Evolutionary conservation across 306 rosid species (phyloP).

Genomic region (Cyamopsis tetragonoloba): DNA sequence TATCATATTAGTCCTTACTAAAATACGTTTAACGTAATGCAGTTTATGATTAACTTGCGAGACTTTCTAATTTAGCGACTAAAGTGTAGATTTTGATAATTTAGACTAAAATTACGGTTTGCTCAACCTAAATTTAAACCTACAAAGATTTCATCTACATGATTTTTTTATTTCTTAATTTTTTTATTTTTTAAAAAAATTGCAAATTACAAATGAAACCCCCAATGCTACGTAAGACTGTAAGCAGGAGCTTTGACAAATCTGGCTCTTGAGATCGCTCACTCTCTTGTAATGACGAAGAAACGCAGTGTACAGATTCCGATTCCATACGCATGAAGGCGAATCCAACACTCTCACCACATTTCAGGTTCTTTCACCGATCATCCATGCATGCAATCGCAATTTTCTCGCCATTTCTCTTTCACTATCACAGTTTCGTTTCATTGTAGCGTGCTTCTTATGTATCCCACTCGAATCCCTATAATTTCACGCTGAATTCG

Average conservation of each 20-base stretch:
- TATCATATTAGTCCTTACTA: no score
- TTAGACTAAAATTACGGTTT: no score
- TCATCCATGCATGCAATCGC: neutral
- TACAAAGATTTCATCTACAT: no score
- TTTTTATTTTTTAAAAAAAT: neutral
- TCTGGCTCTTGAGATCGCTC: slow-evolving; percentile 22
- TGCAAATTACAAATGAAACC: no score
- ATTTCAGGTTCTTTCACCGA: slow-evolving; percentile 19
- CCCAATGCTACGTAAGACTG: slow-evolving; percentile 20
- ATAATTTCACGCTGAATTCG: neutral
- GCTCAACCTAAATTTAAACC: no score
- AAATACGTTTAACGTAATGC: no score
- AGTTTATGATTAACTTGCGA: no score
- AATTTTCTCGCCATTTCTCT: no score
- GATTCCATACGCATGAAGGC: slow-evolving; percentile 17
- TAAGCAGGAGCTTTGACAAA: neutral
- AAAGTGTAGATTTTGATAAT: no score
- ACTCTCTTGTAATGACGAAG: neutral
- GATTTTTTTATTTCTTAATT: no score
- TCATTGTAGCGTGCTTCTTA: neutral
- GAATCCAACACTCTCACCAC: slow-evolving; percentile 12
- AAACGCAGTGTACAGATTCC: neutral
- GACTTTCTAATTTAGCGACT: no score
- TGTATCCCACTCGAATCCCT: neutral
- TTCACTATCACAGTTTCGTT: neutral